phyloP scores from a whole-genome alignment of 441 rosid species.

The Isatis lusitanica region DNA sequence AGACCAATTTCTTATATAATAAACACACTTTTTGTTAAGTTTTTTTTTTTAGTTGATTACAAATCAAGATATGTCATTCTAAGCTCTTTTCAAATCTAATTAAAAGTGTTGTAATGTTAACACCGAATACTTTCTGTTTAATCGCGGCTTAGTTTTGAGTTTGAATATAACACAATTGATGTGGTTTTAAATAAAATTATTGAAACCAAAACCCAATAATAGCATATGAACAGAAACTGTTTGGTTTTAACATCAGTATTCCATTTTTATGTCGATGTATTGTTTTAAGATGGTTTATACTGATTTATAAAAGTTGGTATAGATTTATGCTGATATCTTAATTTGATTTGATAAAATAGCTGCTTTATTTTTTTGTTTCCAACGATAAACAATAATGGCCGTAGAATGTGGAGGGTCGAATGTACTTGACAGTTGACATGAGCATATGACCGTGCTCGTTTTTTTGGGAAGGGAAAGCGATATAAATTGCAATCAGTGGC shows the following conservation, averaged over 20 bases:
- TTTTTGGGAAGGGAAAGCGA: not conserved
- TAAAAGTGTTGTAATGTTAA: not conserved
- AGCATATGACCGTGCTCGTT: slow-evolving; percentile 5
- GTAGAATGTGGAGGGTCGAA: slow-evolving; percentile 28
- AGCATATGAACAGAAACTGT: too few relatives aligned
- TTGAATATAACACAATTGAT: too few relatives aligned
- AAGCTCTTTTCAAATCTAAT: too few relatives aligned
- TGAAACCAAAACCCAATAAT: too few relatives aligned
- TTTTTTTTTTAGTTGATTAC: not conserved
- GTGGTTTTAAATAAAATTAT: too few relatives aligned
- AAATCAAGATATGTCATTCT: not conserved
- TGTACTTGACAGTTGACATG: not conserved
- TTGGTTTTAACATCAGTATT: too few relatives aligned
- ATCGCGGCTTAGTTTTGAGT: not conserved
- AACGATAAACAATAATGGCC: slow-evolving; percentile 13
- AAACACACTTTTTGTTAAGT: not conserved
- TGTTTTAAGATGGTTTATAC: too few relatives aligned
- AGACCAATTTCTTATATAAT: not conserved
- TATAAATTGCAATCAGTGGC: slow-evolving; percentile 18
- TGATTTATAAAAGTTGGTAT: not conserved
- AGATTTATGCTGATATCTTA: not conserved
- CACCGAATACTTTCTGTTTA: not conserved
- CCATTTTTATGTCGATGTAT: too few relatives aligned
- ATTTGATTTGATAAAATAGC: not conserved
- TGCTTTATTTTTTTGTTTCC: not conserved